Percentiles rank a stretch among this genome's conserved stretches.
Evolutionary conservation across 805 yeast genomes (phyloP).

Genomic region (Wickerhamomyces xylosicus): DNA sequence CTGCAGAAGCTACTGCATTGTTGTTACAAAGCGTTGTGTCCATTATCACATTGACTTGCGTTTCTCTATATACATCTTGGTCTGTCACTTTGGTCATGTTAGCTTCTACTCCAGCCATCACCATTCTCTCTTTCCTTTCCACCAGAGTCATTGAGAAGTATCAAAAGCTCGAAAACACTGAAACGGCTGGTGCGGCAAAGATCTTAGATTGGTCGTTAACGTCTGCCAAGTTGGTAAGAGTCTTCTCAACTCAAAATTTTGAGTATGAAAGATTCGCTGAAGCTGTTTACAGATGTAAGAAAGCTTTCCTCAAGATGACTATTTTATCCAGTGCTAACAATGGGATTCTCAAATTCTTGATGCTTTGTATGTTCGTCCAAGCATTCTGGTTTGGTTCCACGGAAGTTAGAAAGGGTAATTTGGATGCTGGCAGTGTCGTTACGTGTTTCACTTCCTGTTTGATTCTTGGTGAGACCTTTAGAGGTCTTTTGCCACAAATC

Average conservation of each 20-base stretch:
- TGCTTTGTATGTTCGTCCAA: constrained; percentile 74
- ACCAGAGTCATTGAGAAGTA: constrained; percentile 40
- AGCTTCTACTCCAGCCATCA: constrained; percentile 63
- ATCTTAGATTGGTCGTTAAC: constrained; percentile 61
- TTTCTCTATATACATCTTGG: constrained; percentile 79
- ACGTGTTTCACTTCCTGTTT: constrained; percentile 81
- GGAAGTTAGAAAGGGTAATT: constrained; percentile 41
- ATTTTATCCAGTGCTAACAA: constrained; percentile 43
- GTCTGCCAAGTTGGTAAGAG: constrained; percentile 49
- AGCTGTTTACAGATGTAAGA: constrained; percentile 21
- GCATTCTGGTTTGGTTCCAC: constrained; percentile 87
- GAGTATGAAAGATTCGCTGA: constrained; percentile 39
- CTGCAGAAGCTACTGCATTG: constrained; percentile 56
- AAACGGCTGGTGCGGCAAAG: constrained; percentile 46
- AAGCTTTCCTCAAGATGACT: constrained; percentile 32
- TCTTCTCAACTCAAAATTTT: constrained; percentile 41
- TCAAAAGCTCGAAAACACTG: constrained; percentile 46
- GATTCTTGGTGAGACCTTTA: constrained; percentile 52
- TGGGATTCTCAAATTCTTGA: constrained; percentile 44
- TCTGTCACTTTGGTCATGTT: constrained; percentile 69
- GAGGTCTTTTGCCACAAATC: constrained; percentile 44
- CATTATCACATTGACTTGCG: constrained; percentile 40
- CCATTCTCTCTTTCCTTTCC: constrained; percentile 34
- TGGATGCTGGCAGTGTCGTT: constrained; percentile 54
- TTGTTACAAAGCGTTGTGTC: constrained; percentile 44